A percentile compares a stretch with the other conserved stretches of the same genome.
phyloP scores from a whole-genome alignment of 176 grass and related monocot genomes.

The Ensete ventricosum region DNA sequence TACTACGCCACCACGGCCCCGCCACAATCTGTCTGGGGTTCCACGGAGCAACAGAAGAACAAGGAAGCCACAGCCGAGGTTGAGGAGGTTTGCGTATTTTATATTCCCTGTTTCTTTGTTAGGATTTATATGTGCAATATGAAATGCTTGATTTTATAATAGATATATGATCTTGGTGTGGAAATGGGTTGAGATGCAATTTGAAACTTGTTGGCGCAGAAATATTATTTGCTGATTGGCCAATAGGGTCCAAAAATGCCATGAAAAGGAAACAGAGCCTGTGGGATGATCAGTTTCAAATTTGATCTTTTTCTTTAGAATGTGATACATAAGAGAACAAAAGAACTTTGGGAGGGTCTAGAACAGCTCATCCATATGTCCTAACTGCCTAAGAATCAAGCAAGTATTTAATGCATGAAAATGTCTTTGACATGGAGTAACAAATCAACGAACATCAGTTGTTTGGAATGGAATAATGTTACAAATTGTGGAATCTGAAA shows the following conservation, averaged over 20 bases:
- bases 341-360: too few relatives aligned
- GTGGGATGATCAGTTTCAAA: too few relatives aligned
- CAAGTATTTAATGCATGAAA: too few relatives aligned
- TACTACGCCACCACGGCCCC: slow-evolving; percentile 10
- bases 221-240: neutral
- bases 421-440: too few relatives aligned
- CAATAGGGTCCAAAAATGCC: neutral
- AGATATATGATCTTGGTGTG: neutral
- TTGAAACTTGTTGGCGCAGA: neutral
- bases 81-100: slow-evolving; percentile 1
- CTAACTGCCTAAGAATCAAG: too few relatives aligned
- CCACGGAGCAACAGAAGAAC: neutral
- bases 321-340: too few relatives aligned
- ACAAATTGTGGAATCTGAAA: too few relatives aligned
- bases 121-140: neutral
- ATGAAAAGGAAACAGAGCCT: too few relatives aligned
- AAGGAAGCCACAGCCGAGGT: neutral
- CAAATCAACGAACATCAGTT: too few relatives aligned
- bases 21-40: neutral
- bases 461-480: too few relatives aligned
- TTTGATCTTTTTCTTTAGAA: too few relatives aligned
- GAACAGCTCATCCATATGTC: too few relatives aligned
- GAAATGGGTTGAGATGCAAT: neutral
- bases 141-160: neutral
- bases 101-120: neutral